Percentiles rank a stretch among this genome's conserved stretches.
These are phyloP conservation scores for Lepidium sativum DNA, from an alignment of 345 rosid species.

Conservation along the genomic window DNA sequence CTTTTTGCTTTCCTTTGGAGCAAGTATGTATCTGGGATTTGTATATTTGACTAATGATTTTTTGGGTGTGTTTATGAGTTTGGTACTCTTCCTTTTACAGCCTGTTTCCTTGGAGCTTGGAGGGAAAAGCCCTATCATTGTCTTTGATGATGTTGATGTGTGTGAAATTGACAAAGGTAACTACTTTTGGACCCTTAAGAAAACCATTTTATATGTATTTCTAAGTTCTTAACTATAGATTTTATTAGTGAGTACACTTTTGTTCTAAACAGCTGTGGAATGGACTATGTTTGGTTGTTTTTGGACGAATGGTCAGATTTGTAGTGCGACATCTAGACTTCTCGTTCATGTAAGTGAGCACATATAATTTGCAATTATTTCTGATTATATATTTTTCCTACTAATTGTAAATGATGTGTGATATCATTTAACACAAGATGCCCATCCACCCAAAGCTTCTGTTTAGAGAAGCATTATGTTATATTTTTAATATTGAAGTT, in stretches of 20 bases:
- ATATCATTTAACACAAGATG: not conserved
- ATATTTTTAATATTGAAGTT: not conserved
- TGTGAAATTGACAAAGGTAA: conserved; percentile 82
- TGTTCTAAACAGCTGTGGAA: conserved; percentile 61
- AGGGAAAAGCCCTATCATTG: conserved; percentile 89
- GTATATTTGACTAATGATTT: not conserved
- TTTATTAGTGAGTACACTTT: not conserved
- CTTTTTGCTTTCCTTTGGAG: conserved; percentile 6
- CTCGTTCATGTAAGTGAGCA: conserved; percentile 68
- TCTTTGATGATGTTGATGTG: conserved; percentile 89
- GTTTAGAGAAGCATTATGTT: not conserved
- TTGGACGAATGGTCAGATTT: conserved; percentile 96
- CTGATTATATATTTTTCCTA: not conserved
- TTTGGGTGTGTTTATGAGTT: conserved; percentile 4
- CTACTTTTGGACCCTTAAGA: conserved; percentile 17
- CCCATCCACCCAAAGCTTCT: not conserved
- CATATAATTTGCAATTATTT: not conserved
- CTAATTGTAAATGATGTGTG: not conserved
- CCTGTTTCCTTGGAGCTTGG: conserved; percentile 94
- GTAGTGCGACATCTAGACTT: conserved; percentile 97
- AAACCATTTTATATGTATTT: not conserved
- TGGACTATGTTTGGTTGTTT: conserved; percentile 89
- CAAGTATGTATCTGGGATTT: conserved; percentile 3
- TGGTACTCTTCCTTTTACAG: conserved; percentile 36
- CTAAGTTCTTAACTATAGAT: not conserved